These are phyloP conservation scores for Rhizodiscina lignyota DNA, from an alignment of 495 filamentous ascomycete genomes.

Conservation along the genomic window DNA sequence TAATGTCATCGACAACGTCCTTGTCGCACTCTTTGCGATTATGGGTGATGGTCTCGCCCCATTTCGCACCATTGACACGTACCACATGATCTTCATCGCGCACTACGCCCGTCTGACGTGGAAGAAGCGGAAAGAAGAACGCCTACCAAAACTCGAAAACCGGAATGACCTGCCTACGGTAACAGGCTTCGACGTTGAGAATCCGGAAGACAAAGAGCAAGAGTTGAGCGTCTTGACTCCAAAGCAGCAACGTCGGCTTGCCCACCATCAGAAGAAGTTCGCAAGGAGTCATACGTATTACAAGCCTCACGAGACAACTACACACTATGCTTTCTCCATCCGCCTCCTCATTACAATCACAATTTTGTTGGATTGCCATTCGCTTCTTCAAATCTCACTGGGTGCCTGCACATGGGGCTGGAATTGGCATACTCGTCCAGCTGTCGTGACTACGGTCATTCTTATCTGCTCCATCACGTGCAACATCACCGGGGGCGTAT, in stretches of 20 bases:
- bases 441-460: conserved; percentile 60
- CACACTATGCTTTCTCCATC: conserved; percentile 61
- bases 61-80: conserved; percentile 61
- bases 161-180: conserved; percentile 52
- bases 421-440: conserved; percentile 40
- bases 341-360: conserved; percentile 55
- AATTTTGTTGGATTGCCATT: conserved; percentile 56
- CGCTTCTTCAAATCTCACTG: conserved; percentile 56
- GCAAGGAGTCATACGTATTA: conserved; percentile 68
- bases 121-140: conserved; percentile 43
- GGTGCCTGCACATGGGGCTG: conserved; percentile 62
- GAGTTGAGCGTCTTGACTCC: conserved; percentile 43
- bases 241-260: conserved; percentile 41
- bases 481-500: conserved; percentile 53
- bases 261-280: conserved; percentile 60
- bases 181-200: conserved; percentile 10
- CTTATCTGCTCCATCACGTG: conserved; percentile 57
- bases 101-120: conserved; percentile 52
- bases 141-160: conserved; percentile 45
- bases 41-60: conserved; percentile 63
- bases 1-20: conserved; percentile 59
- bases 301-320: conserved; percentile 66
- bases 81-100: conserved; percentile 61
- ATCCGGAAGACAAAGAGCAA: conserved; percentile 3
- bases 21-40: conserved; percentile 61